Evolutionary conservation across 2,329 filamentous ascomycete species (phyloP), one percentile per base, ranked within the genome.

Genomic region (Magnaporthiopsis poae): DNA sequence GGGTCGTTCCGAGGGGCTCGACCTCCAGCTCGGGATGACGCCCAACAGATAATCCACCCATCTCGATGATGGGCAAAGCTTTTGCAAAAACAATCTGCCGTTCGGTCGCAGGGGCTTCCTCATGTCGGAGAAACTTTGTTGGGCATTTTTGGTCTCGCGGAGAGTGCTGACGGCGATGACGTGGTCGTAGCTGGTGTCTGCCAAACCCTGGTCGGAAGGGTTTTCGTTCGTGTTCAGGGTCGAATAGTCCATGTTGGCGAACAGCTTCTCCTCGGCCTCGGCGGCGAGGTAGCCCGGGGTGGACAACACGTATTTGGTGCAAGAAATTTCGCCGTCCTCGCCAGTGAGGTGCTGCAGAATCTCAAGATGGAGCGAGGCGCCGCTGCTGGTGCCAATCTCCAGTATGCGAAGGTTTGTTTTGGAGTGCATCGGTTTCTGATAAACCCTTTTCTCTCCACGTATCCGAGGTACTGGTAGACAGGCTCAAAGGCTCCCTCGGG

Each of bases 121-220:
- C 18, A 64, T 21, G 12, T 39, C 33, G 9, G 25, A 1, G 11
- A 64, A 46, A 4, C 8, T 25, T 2, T 29, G n/a, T 0, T 52
- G 31, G 36, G 56, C 27, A 21, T 11, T 29, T 3, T 36, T n/a
- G 27, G 63, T 59, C n/a, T 36, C 63, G 27, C 56, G 63, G n/a
- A 64, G 31, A 4, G 56, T 39, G 18, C 64, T 35, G 60, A 33
- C 15, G 13, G 61, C 29, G 25, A 63, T 31, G 39, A 68, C 39
- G 63, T 60, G 25, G 27, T 64, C 63, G 27, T 29, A 64, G 15
- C n/a, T 27, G 4, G 3, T 29, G 36, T n/a, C 15, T 12, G 25
- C 29, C 21, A 64, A 64, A 18, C 46, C 46, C 31, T 64, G 63
- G 21, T 29, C 63, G 9, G 31, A 9, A 18, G 27, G 15, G 36